Evolutionary conservation across 768 basidiomycete species (phyloP).

Genomic region (Lanmaoa rubissima): DNA sequence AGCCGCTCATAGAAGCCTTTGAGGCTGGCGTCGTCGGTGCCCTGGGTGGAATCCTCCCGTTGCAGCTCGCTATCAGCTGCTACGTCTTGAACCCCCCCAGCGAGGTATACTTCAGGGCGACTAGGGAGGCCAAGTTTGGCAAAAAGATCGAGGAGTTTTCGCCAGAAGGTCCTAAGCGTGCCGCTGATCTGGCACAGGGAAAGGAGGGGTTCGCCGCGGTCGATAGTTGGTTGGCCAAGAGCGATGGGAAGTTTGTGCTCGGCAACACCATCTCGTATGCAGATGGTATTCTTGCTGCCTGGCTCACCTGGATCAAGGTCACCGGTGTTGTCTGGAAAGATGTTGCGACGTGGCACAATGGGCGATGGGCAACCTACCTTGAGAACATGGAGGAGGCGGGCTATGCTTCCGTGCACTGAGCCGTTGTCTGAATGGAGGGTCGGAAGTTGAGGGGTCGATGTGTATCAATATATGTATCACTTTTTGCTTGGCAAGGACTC

Average conservation of each 20-base stretch:
- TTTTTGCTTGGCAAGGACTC: not conserved
- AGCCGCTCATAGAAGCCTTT: constrained; percentile 42
- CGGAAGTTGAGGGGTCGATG: not conserved
- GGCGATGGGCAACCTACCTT: constrained; percentile 38
- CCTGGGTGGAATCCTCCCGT: constrained; percentile 8
- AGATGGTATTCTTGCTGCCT: constrained; percentile 35
- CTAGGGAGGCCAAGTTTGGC: constrained; percentile 33
- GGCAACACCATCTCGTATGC: constrained; percentile 36
- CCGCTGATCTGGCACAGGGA: constrained; percentile 27
- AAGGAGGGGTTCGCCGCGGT: constrained; percentile 27
- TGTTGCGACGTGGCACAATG: constrained; percentile 36
- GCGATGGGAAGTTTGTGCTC: constrained; percentile 32
- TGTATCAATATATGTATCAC: not conserved
- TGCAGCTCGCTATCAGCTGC: constrained; percentile 15
- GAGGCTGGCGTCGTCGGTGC: constrained; percentile 17
- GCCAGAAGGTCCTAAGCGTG: constrained; percentile 28
- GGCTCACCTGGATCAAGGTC: constrained; percentile 36
- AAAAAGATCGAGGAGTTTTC: constrained; percentile 37
- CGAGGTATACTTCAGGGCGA: constrained; percentile 33
- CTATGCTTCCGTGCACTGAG: constrained; percentile 27
- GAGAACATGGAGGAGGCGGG: constrained; percentile 28
- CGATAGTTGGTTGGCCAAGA: constrained; percentile 31
- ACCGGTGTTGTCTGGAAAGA: constrained; percentile 34
- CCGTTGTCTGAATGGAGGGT: not conserved
- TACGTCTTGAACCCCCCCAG: constrained; percentile 27